Evolutionary conservation across 129 eudicot species (phyloP).

Genomic region (Centaurea solstitialis): DNA sequence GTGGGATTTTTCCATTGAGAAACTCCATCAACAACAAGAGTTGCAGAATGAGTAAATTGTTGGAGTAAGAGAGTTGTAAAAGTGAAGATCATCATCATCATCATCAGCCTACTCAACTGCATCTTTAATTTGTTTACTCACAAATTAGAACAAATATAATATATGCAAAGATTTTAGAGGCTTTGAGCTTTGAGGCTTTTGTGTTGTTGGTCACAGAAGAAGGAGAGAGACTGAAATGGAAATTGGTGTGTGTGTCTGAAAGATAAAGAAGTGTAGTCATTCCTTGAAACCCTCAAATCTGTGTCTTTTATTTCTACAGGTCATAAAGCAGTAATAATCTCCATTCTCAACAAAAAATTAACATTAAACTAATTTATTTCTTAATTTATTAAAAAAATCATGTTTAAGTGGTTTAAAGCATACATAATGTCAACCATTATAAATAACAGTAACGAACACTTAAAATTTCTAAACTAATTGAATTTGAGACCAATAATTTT

Average conservation of each 20-base stretch:
- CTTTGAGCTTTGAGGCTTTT: conserved; percentile 11
- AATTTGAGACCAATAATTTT: too few relatives aligned
- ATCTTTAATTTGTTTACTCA: not conserved
- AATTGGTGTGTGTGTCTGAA: not conserved
- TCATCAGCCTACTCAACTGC: not conserved
- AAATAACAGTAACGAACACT: too few relatives aligned
- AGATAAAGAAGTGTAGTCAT: not conserved
- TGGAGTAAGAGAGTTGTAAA: conserved; percentile 33
- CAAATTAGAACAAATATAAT: not conserved
- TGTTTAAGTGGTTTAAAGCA: too few relatives aligned
- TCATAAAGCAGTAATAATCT: too few relatives aligned
- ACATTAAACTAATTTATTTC: too few relatives aligned
- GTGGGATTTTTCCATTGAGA: conserved; percentile 77
- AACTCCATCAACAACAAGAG: conserved; percentile 86
- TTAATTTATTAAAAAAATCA: too few relatives aligned
- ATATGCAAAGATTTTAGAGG: conserved; percentile 2
- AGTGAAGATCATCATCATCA: conserved; percentile 34
- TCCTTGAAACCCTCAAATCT: too few relatives aligned
- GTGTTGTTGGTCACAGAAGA: not conserved
- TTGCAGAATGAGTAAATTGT: conserved; percentile 43
- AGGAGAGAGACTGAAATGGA: not conserved
- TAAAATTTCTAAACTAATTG: too few relatives aligned
- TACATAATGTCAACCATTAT: too few relatives aligned
- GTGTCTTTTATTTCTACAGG: too few relatives aligned
- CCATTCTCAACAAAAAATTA: too few relatives aligned